These are phyloP conservation scores for Penicillium sp. DNA, from an alignment of 2,329 filamentous ascomycete genomes.

Conservation along the genomic window DNA sequence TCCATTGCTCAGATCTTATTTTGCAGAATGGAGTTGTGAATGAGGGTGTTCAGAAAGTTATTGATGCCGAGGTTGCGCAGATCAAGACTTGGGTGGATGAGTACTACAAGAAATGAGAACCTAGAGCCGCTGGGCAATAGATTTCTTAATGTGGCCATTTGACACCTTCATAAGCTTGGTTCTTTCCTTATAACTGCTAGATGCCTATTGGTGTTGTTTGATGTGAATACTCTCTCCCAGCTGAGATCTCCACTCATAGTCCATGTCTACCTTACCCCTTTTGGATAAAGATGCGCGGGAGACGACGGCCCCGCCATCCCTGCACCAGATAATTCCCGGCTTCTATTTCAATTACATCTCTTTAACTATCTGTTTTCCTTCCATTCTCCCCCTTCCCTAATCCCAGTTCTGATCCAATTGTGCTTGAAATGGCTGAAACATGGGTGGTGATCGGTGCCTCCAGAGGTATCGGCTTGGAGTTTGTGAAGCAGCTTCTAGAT, in stretches of 20 bases:
- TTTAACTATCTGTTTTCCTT: background rate
- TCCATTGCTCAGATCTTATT: slow-evolving; percentile 54
- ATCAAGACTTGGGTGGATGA: slow-evolving; percentile 53
- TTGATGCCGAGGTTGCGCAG: slow-evolving; percentile 48
- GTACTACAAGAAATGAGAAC: slow-evolving; percentile 26
- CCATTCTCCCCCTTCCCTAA: background rate
- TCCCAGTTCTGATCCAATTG: too few relatives aligned
- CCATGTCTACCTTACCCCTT: background rate
- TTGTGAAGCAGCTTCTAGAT: slow-evolving; percentile 47
- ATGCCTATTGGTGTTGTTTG: too few relatives aligned
- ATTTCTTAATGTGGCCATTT: background rate
- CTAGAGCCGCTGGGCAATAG: background rate
- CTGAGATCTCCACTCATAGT: too few relatives aligned
- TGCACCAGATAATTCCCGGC: background rate
- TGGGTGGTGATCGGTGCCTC: slow-evolving; percentile 34
- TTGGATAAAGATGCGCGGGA: slow-evolving; percentile 3
- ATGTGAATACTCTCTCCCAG: background rate
- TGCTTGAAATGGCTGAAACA: slow-evolving; percentile 11
- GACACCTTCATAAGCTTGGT: background rate
- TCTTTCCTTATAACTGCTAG: background rate
- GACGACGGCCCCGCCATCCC: background rate
- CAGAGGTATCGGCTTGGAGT: slow-evolving; percentile 46
- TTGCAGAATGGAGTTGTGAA: slow-evolving; percentile 46
- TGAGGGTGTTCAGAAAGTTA: slow-evolving; percentile 45
- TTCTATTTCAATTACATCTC: background rate